Evolutionary conservation across 1,139 yeast genomes (phyloP), one percentile per base, ranked within the genome.

Genomic region (Blastobotrys persicus): DNA sequence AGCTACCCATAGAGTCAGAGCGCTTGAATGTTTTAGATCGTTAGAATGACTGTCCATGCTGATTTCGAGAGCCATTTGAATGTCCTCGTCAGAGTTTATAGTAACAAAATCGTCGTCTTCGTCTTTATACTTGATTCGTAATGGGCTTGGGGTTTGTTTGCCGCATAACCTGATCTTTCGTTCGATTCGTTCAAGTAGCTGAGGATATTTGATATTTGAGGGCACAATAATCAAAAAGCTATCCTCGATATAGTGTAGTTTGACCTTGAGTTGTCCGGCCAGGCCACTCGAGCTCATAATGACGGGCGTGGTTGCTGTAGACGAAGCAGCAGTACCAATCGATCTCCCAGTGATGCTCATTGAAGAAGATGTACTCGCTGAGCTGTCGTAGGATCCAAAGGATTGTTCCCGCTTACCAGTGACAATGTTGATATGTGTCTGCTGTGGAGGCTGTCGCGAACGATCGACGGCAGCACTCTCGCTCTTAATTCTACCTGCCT

Each of bases 21-120:
- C 41, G 31, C 42, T 43, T 34, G 16, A 34, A 31, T 40, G 41
- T 37, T 37, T 37, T 26, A 37, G 41, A 18, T 37, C 41, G 19
- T 13, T 34, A 12, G 17, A 17, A 18, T 19, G 17, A 23, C n/a
- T 37, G 23, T 50, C 55, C 34, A 50, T 12, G 19, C 42, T 43
- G 11, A 38, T 50, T 41, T 72, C 76, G 42, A 72, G 51, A 12
- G 77, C 77, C 69, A 72, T 68, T 46, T 60, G 66, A 45, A 73
- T 64, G 65, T 92, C 91, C 50, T 91, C 98, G 56, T 85, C 87
- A 39, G 91, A 81, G 60, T 83, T 88, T 71, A 92, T 81, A 47
- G 87, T 83, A 44, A 92, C 95, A 66, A 81, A 85, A 66, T 92
- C 98, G 16, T 95, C 97, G 65, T 92, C 98, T 67, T 92, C 98